Evolutionary conservation across 371 early-diverging fungal species (phyloP).

Genomic region (Cokeromyces recurvatus): DNA sequence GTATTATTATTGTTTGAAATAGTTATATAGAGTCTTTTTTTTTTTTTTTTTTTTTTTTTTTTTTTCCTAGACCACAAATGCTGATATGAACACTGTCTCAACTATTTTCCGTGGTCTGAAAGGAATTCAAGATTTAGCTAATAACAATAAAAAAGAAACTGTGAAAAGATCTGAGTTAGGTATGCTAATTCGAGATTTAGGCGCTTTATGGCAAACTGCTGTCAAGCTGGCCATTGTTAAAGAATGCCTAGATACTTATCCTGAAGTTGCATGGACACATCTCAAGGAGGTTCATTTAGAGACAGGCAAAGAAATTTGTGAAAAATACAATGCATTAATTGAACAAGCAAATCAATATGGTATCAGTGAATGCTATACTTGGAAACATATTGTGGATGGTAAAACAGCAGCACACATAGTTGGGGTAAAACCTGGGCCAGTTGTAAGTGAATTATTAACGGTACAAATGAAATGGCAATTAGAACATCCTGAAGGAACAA

Average conservation of each 20-base stretch:
- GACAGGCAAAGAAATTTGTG: constrained; percentile 8
- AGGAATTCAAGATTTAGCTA: constrained; percentile 12
- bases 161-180: constrained; percentile 36
- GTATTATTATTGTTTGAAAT: no score
- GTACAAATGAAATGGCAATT: constrained; percentile 76
- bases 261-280: constrained; percentile 9
- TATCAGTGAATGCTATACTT: constrained; percentile 50
- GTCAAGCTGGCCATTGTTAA: constrained; percentile 54
- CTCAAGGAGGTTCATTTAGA: constrained; percentile 6
- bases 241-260: constrained; percentile 35
- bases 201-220: constrained; percentile 57
- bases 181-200: constrained; percentile 52
- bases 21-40: no score
- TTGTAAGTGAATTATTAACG: constrained; percentile 47
- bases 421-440: constrained; percentile 63
- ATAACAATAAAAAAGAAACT: constrained; percentile 9
- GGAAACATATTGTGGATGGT: constrained; percentile 68
- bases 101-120: constrained; percentile 41
- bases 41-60: no score
- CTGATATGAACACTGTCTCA: constrained; percentile 35
- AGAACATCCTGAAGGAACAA: constrained; percentile 55
- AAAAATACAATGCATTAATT: constrained; percentile 39
- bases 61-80: constrained; percentile 38
- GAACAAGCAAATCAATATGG: constrained; percentile 29
- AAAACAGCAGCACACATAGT: constrained; percentile 52